Percentiles rank a stretch among this genome's conserved stretches.
These are phyloP conservation scores for Ophiostoma perfectum DNA, from an alignment of 2,329 filamentous ascomycete species.

Conservation along the genomic window DNA sequence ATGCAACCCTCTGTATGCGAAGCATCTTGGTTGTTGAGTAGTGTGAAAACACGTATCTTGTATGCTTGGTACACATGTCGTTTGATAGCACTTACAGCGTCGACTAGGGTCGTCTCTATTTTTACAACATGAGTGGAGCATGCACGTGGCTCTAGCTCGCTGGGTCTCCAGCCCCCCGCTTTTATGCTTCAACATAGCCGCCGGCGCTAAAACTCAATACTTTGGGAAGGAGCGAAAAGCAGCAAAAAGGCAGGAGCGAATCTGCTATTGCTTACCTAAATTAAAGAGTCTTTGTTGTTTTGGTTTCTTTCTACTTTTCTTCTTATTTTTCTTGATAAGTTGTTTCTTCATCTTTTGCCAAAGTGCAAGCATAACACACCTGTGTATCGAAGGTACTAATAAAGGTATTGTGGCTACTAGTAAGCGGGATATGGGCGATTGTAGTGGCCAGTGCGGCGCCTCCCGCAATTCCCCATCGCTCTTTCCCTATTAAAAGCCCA, in stretches of 20 bases:
- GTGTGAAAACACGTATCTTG: background rate
- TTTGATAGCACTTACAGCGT: background rate
- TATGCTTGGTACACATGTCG: background rate
- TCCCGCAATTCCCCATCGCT: background rate
- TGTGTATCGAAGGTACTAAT: too few species aligned
- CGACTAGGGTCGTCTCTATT: constrained; percentile 3
- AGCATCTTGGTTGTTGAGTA: background rate
- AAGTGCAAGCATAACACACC: background rate
- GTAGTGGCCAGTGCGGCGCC: constrained; percentile 17
- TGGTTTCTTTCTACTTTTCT: too few species aligned
- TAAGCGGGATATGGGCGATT: background rate
- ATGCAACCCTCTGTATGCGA: background rate
- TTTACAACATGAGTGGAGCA: constrained; percentile 4
- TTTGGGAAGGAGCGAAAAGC: constrained; percentile 3
- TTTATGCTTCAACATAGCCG: constrained; percentile 15
- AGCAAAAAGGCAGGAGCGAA: too few species aligned
- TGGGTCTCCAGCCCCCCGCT: background rate
- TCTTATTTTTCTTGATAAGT: background rate
- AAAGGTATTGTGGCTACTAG: too few species aligned
- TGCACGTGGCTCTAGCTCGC: constrained; percentile 11
- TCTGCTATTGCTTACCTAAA: background rate
- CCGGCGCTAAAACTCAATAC: constrained; percentile 22
- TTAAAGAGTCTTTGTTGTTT: too few species aligned
- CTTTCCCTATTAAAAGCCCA: background rate
- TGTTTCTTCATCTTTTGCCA: background rate